Evolutionary conservation across 2,329 filamentous ascomycete species (phyloP), one percentile per base, ranked within the genome.

Genomic region (Diaporthe destruens): DNA sequence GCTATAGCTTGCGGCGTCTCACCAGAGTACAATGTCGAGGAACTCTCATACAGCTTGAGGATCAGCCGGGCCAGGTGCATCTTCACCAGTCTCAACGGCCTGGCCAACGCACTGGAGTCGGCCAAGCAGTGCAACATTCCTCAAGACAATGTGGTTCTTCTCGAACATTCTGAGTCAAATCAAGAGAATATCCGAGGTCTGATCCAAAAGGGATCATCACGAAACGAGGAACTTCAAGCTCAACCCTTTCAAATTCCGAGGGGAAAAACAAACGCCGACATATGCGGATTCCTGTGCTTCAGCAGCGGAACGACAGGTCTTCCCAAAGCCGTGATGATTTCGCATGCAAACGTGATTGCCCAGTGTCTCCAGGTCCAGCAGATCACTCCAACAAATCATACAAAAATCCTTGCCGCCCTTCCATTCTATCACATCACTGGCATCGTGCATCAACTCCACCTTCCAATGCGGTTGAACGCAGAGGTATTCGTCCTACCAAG

Each of bases 391-490:
- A 84, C 86, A 25, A 54, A 56, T 7, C 82, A 87, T 69, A 85
- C 83, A 14, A 85, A 84, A 42, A 82, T 88, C n/a, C 81, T 91
- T 3, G 88, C 87, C 11, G 87, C 90, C 2, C 81, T 91, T 16
- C 89, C 89, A 0, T 83, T 89, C 54, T 91, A 90, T 80, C 89
- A 91, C 80, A 91, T 90, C 76, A 90, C 89, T 1, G 90, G 90
- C 2, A 84, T 92, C 2, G 87, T 91, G 6, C 89, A 91, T 76
- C 84, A 87, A 47, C 84, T 93, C 72, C 89, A 92, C 77, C 82
- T 92, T 0, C 90, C 91, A 0, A 80, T 92, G 42, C 79, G 89
- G 8, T 81, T 91, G 53, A 92, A 93, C 77, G 89, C 88, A 18
- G 86, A 91, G 76, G 89, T 92, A 36, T 86, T 89, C 77, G 90